These are phyloP conservation scores for Extremus antarcticus DNA, from an alignment of 495 filamentous ascomycete species.

Conservation along the genomic window DNA sequence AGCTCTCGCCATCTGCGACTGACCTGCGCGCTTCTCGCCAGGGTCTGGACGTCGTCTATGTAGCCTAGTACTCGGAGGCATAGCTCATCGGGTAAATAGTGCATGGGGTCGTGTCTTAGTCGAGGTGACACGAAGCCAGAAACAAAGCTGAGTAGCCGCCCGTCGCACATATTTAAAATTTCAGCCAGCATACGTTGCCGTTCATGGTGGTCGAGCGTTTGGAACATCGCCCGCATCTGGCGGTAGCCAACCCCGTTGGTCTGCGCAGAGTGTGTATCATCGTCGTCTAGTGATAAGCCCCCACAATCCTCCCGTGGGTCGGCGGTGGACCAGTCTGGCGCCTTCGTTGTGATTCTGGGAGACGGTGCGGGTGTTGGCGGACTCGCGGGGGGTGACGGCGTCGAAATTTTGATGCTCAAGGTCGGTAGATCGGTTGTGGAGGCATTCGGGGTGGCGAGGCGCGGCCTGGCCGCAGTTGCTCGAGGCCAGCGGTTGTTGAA, in stretches of 20 bases:
- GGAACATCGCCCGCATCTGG: slow-evolving; percentile 47
- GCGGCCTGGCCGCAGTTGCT: no score
- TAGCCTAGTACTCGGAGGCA: slow-evolving; percentile 87
- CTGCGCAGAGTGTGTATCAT: not conserved
- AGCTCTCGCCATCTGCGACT: slow-evolving; percentile 88
- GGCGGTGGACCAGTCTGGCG: slow-evolving; percentile 47
- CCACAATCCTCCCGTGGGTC: slow-evolving; percentile 48
- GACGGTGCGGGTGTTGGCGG: no score
- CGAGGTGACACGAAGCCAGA: slow-evolving; percentile 84
- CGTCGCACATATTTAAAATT: slow-evolving; percentile 82
- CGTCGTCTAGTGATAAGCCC: slow-evolving; percentile 9
- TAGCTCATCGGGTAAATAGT: slow-evolving; percentile 76
- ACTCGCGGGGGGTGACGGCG: no score
- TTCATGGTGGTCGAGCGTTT: slow-evolving; percentile 41
- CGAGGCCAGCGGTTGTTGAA: no score
- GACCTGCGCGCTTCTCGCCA: slow-evolving; percentile 86
- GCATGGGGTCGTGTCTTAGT: slow-evolving; percentile 92
- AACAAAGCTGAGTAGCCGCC: slow-evolving; percentile 87
- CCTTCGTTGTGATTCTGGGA: no score
- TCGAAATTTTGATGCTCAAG: no score
- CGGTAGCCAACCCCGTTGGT: slow-evolving; percentile 25
- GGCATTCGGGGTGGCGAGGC: no score
- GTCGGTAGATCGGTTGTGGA: no score
- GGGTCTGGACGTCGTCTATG: slow-evolving; percentile 85
- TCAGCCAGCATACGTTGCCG: slow-evolving; percentile 64